Conservation (phyloP, 495 filamentous ascomycete genomes). For the Talaromyces nanjingensis region DNA sequence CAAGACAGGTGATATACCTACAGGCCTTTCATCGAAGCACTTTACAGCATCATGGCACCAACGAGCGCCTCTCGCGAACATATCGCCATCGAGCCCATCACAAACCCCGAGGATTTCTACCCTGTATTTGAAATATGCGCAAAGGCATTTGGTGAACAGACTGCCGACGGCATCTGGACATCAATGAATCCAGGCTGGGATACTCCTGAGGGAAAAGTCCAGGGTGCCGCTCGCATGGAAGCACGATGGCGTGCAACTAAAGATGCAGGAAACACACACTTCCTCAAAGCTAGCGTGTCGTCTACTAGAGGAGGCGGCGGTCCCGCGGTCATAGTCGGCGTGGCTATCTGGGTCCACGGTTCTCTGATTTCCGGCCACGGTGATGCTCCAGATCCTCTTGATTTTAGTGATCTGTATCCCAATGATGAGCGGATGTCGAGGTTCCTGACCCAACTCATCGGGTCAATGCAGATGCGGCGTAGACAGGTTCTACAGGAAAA, state of each 20-base stretch:
- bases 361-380: not conserved
- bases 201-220: not conserved
- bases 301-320: not conserved
- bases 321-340: not conserved
- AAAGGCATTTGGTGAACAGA: not conserved
- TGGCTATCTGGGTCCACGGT: not conserved
- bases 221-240: not conserved
- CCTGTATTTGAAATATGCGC: not conserved
- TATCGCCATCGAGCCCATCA: not conserved
- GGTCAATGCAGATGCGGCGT: not conserved
- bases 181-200: not conserved
- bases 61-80: not conserved
- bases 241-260: not conserved
- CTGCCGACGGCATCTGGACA: not conserved
- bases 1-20: not conserved
- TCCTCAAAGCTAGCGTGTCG: not conserved
- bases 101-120: not conserved
- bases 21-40: not conserved
- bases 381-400: not conserved
- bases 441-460: not conserved
- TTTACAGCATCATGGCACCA: not conserved
- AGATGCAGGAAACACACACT: not conserved
- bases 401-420: not conserved
- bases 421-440: not conserved
- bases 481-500: not conserved